Evolutionary conservation across 176 grass and related monocot genomes (phyloP), one percentile per base, ranked within the genome.

Genomic region (barley (Hordeum vulgare)): DNA sequence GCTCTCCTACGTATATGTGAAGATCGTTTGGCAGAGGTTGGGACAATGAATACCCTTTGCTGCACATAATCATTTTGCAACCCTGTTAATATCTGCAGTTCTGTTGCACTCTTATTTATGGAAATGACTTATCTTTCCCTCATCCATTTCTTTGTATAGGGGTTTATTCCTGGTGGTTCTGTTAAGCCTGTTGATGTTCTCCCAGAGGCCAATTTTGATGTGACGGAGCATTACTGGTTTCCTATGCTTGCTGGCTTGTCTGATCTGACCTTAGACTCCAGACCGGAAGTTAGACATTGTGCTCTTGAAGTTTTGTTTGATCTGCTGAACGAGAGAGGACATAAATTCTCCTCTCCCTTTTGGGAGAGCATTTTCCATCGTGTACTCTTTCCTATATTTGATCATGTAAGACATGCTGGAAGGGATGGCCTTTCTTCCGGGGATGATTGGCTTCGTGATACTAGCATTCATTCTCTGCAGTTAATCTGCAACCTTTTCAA

Each of bases 291-390:
- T 78, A 92, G 97, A 78, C 92, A 93, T 78, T 99, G 97, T 84
- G 93, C 97, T 37, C 88, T 99, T 75, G 97, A 99, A 81, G 97
- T 99, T 74, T 76, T 99, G 76, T 99, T 99, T 85, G 97, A 99
- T 90, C 86, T 99, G 86, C 85, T 99, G 77, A 99, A 99, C 85
- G 97, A 99, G 86, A 96, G 97, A 88, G 97, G 97, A n/a, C 85
- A 90, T 60, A 99, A 99, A 80, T 99, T 99, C 78, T 99, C 97
- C 58, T 90, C 97, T 77, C 87, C 93, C 53, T 99, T 99, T 72
- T 99, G 97, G 97, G 97, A 99, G 82, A 99, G 91, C 84, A 99
- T 99, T 90, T 99, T 99, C 75, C 89, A 99, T 75, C 83, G 93
- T 66, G 97, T 99, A 56, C 85, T 99, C 18, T 99, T 99, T 85